A percentile compares a stretch with the other conserved stretches of the same genome.
These are phyloP conservation scores for Metrosideros polymorpha DNA, from an alignment of 441 rosid species.

Conservation along the genomic window DNA sequence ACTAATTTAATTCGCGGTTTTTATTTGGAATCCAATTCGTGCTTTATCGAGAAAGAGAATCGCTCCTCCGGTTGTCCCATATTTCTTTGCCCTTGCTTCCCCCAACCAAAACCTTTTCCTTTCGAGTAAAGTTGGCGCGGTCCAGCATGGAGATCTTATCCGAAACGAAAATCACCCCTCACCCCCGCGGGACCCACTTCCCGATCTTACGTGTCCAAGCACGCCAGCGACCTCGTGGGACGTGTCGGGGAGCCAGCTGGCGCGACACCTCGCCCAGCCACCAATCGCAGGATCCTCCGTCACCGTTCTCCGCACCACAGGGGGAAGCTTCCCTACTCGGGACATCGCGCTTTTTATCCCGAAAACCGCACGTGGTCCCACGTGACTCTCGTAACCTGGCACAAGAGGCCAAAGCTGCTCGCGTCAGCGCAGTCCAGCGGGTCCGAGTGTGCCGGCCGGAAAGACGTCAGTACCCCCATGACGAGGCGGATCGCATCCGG, in stretches of 20 bases:
- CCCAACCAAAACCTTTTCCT: too few relatives aligned
- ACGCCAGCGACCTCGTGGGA: neutral
- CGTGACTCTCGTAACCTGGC: neutral
- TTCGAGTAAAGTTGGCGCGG: neutral
- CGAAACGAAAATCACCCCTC: neutral
- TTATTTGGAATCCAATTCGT: neutral
- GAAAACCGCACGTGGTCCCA: constrained; percentile 11
- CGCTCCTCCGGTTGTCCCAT: neutral
- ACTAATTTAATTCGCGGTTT: too few relatives aligned
- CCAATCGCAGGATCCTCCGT: neutral
- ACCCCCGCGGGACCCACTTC: neutral
- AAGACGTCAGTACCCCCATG: neutral
- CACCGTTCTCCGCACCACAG: neutral
- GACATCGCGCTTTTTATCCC: constrained; percentile 15
- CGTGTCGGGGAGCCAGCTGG: neutral
- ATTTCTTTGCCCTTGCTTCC: neutral
- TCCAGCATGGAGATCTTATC: neutral
- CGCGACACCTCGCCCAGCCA: neutral
- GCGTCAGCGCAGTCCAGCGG: neutral
- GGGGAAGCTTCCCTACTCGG: constrained; percentile 17
- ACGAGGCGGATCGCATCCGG: neutral
- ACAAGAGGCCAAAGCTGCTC: neutral
- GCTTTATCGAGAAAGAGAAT: neutral
- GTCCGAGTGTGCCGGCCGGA: neutral
- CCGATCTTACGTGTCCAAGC: neutral